A percentile compares a stretch with the other conserved stretches of the same genome.
These are phyloP conservation scores for Exophiala aquamarina DNA, from an alignment of 2,329 filamentous ascomycete genomes.

Conservation along the genomic window DNA sequence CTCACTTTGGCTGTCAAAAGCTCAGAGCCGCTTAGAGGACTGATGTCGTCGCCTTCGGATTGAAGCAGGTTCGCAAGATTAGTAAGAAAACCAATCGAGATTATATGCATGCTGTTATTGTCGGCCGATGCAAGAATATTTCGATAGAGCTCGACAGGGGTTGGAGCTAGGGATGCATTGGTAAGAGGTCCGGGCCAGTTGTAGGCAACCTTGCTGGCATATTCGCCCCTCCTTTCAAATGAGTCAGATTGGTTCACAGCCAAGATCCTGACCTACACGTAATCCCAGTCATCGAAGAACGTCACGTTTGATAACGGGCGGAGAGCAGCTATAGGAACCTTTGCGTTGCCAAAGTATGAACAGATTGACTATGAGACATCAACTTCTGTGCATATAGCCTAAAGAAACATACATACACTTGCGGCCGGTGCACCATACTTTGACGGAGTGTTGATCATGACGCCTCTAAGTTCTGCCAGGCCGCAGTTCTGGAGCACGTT, in stretches of 20 bases:
- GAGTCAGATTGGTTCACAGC: background rate
- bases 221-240: slow-evolving; percentile 7
- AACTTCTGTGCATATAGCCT: no score
- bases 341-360: slow-evolving; percentile 9
- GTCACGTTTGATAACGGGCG: slow-evolving; percentile 8
- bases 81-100: slow-evolving; percentile 10
- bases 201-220: slow-evolving; percentile 11
- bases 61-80: slow-evolving; percentile 5
- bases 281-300: slow-evolving; percentile 13
- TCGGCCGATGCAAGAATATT: slow-evolving; percentile 5
- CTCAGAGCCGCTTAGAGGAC: slow-evolving; percentile 4
- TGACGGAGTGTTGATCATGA: slow-evolving; percentile 11
- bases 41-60: slow-evolving; percentile 8
- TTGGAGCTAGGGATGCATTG: slow-evolving; percentile 8
- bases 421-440: slow-evolving; percentile 8
- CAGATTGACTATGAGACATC: slow-evolving; percentile 4
- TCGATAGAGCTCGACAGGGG: slow-evolving; percentile 10
- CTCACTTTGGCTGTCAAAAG: slow-evolving; percentile 8
- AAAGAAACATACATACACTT: slow-evolving; percentile 4
- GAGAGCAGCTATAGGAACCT: slow-evolving; percentile 7
- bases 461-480: slow-evolving; percentile 8
- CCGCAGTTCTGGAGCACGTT: slow-evolving; percentile 11
- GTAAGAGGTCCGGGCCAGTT: slow-evolving; percentile 13
- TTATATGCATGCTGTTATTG: slow-evolving; percentile 9
- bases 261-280: slow-evolving; percentile 1